Evolutionary conservation across 2,329 filamentous ascomycete species (phyloP), one percentile per base, ranked within the genome.

Genomic region (Cercospora brassicicola): DNA sequence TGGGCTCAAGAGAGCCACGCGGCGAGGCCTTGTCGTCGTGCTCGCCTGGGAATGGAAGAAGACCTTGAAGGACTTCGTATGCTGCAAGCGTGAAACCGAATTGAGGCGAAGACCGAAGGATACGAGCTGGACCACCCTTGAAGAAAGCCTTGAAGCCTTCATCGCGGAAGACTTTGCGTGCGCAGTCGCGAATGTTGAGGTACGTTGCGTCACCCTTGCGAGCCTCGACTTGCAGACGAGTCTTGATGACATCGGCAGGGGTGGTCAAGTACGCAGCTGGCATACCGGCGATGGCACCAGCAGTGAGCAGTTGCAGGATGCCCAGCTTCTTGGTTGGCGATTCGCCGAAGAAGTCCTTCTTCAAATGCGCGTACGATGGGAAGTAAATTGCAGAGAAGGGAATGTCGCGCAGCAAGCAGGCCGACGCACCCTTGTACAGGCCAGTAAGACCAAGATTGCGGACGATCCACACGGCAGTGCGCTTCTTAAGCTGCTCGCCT

Each of bases 371-470:
- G 84, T 99, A 99, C 23, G 93, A 91, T 2, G 95, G 94, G 88
- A 99, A 99, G 85, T 99, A 99, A 78, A 99, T 99, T 76, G 93
- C 93, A 20, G 94, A 98, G 84, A 99, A 99, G 55, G 95, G 95
- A 48, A 98, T 93, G 80, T 99, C 95, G 74, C 95, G 94, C 72
- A 98, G 87, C 76, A 99, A 85, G 82, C 95, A 99, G 20, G 95
- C 95, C 55, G 90, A 93, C 20, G 94, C 95, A 70, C 95, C 95
- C 86, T 97, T 98, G 87, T 99, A 99, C 74, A 99, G 85, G 66
- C 95, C 95, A 60, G 96, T 85, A 59, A 99, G 88, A 85, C 95
- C 95, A 70, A 99, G 85, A 82, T 99, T 97, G 79, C 90, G 90
- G 69, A 98, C 91, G 74, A 99, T 98, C 95, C 95, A 99, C 84